Base-by-base conservation (phyloP, 768 basidiomycete species). In the Kwoniella pini region DNA sequence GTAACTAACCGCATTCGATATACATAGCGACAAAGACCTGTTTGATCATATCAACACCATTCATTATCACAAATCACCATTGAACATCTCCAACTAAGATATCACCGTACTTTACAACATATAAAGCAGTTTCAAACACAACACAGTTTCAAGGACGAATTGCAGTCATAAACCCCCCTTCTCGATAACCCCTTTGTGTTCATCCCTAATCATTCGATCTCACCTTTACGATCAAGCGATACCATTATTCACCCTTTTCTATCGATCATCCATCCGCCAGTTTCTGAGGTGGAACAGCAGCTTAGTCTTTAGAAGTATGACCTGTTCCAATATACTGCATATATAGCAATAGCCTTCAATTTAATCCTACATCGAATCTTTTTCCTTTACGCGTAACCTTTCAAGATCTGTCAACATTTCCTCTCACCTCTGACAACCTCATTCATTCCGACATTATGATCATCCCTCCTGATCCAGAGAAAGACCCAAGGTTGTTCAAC, bases 401-500 rank as follows among this genome's bases (percentile, higher is more conserved):
- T 19, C 11, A 21, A 22, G 10, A 43, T 27, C 21, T 11, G 21
- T 13, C 17, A 11, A 5, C 26, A 43, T 13, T 12, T 7, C 22
- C 13, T 17, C 31, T 12, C 10, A 4, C 38, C 22, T 17, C 22
- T 36, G 5, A 13, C 24, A 21, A 48, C n/a, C 46, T 22, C 33
- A 10, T 28, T 24, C 7, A 53, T 1, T 13, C 36, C 38, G n/a
- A 1, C 59, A 60, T 4, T 11, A 77, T 77, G 76, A 77, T 77
- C 62, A 72, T 77, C 57, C 76, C 76, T 15, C 74, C 74, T 24
- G 76, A 77, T 65, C 57, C 70, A 6, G 76, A 77, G 53, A 77
- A 77, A 55, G 74, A 72, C 38, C 71, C 72, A 0, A 63, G 70
- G 45, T 54, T 64, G 39, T 72, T 68, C 57, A 44, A 53, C 22